phyloP scores from a whole-genome alignment of 2,329 filamentous ascomycete genomes.

The Fusarium nisikadoi region DNA sequence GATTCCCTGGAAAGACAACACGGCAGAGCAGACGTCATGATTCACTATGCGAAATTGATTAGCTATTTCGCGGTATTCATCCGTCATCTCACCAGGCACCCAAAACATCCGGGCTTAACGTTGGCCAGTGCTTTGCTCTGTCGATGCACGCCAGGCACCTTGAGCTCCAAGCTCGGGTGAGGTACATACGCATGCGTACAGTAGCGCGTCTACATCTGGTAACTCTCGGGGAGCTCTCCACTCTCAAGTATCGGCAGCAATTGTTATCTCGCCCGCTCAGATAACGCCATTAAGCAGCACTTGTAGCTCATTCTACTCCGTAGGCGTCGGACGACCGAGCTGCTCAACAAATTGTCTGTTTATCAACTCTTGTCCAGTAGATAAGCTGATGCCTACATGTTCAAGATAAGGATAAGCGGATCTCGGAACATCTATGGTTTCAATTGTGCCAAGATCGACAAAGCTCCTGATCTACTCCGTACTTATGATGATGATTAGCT shows the following conservation, averaged over 20 bases:
- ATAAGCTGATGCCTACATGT: conserved; percentile 10
- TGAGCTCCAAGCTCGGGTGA: conserved; percentile 26
- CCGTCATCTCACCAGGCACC: not conserved
- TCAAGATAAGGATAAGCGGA: conserved; percentile 13
- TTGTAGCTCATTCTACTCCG: conserved; percentile 37
- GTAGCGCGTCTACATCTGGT: conserved; percentile 16
- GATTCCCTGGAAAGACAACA: conserved; percentile 33
- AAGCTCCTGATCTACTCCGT: not conserved
- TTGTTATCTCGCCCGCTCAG: conserved; percentile 38
- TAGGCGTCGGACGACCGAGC: not conserved
- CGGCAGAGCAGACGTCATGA: conserved; percentile 31
- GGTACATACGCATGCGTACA: conserved; percentile 17
- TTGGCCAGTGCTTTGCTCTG: conserved; percentile 15
- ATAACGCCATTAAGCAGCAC: conserved; percentile 43
- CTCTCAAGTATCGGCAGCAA: conserved; percentile 20
- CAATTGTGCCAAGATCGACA: not conserved
- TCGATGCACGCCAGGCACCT: conserved; percentile 18
- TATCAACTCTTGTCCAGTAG: conserved; percentile 10
- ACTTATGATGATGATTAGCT: not conserved
- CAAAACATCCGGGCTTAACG: not conserved
- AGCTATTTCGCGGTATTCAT: conserved; percentile 1
- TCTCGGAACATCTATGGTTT: conserved; percentile 22
- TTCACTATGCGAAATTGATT: conserved; percentile 16
- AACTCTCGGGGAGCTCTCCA: conserved; percentile 29
- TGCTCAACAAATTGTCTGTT: conserved; percentile 14